phyloP scores from a whole-genome alignment of 2,329 filamentous ascomycete species.

The Sporothrix protearum region DNA sequence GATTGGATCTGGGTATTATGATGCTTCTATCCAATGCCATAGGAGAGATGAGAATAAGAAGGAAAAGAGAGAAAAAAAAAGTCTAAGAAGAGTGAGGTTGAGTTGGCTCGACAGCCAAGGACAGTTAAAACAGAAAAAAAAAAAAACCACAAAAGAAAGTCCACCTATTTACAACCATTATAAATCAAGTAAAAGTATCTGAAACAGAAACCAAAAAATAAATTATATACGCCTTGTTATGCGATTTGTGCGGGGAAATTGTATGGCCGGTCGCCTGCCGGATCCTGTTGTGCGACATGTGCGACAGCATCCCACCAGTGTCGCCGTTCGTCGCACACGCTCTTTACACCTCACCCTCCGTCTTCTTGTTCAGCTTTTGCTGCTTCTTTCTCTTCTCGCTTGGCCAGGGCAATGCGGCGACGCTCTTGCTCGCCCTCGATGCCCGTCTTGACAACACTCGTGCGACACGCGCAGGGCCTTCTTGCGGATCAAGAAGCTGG shows the following conservation, averaged over 20 bases:
- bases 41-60: background rate
- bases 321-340: background rate
- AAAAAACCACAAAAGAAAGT: background rate
- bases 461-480: conserved; percentile 52
- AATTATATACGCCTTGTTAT: background rate
- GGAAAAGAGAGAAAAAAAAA: background rate
- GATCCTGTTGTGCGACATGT: too few relatives aligned
- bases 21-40: background rate
- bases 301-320: too few relatives aligned
- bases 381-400: conserved; percentile 15
- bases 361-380: background rate
- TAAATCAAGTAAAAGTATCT: background rate
- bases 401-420: conserved; percentile 25
- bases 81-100: background rate
- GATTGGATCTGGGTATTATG: background rate
- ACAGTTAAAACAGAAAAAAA: too few relatives aligned
- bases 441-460: conserved; percentile 56
- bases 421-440: conserved; percentile 35
- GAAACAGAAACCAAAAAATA: background rate
- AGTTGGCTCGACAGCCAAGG: background rate
- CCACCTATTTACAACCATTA: background rate
- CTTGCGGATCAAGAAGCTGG: conserved; percentile 48
- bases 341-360: conserved; percentile 1
- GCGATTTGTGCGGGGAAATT: too few relatives aligned
- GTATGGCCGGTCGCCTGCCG: too few relatives aligned